A percentile compares a stretch with the other conserved stretches of the same genome.
phyloP scores from a whole-genome alignment of 192 early-diverging fungal species.

The Backusella morwellensis region DNA sequence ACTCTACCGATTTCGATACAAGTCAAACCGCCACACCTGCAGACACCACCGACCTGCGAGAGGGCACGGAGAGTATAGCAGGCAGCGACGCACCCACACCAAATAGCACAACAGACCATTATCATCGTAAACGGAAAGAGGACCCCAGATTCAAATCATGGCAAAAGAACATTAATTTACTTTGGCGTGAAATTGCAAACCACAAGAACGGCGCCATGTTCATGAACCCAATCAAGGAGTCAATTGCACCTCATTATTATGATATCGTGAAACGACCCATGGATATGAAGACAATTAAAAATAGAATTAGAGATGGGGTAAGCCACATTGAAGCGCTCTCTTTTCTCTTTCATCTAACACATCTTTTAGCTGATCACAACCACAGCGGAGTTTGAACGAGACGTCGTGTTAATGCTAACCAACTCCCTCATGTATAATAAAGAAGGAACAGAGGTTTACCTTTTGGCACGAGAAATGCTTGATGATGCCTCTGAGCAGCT shows the following conservation, averaged over 20 bases:
- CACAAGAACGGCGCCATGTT: constrained; percentile 88
- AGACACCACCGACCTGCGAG: background rate
- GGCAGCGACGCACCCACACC: constrained; percentile 17
- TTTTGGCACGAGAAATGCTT: constrained; percentile 82
- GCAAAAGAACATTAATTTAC: constrained; percentile 74
- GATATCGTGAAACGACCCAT: constrained; percentile 81
- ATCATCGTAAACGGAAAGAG: constrained; percentile 39
- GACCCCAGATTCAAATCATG: constrained; percentile 65
- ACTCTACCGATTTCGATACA: background rate
- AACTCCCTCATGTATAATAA: constrained; percentile 91
- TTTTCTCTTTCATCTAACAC: background rate
- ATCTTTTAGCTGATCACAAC: constrained; percentile 67
- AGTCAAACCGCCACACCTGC: constrained; percentile 4
- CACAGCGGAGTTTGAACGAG: constrained; percentile 90
- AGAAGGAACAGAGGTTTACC: constrained; percentile 81
- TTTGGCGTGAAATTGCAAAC: constrained; percentile 83
- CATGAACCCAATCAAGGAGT: constrained; percentile 72
- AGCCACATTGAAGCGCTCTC: background rate
- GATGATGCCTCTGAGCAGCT: constrained; percentile 74
- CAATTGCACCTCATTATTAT: constrained; percentile 77
- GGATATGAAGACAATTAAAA: constrained; percentile 84
- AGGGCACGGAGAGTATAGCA: constrained; percentile 1
- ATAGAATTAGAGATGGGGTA: constrained; percentile 82
- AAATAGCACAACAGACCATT: background rate
- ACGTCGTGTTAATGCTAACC: constrained; percentile 82